Percentiles rank a stretch among this genome's conserved stretches.
Evolutionary conservation across 2,329 filamentous ascomycete species (phyloP).

Genomic region (Colletotrichum sp.): DNA sequence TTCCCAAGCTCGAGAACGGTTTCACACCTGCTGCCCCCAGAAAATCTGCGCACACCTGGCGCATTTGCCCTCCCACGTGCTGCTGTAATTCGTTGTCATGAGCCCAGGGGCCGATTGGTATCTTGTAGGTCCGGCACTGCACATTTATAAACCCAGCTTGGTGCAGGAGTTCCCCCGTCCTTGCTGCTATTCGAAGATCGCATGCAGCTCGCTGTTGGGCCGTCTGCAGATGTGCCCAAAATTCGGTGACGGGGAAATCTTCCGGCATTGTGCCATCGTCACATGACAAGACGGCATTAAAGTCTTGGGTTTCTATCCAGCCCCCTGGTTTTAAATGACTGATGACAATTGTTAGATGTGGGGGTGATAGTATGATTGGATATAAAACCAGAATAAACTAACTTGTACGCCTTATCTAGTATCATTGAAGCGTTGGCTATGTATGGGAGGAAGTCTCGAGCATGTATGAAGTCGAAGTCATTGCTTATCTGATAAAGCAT

Average conservation of each 20-base stretch:
- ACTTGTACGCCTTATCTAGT: neutral
- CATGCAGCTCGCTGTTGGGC: neutral
- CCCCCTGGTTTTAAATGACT: constrained; percentile 42
- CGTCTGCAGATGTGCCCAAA: neutral
- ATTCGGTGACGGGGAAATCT: neutral
- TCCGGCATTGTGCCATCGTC: constrained; percentile 33
- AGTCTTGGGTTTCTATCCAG: constrained; percentile 52
- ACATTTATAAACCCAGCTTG: neutral
- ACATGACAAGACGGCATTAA: constrained; percentile 40
- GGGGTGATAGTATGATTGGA: neutral
- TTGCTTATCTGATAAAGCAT: neutral
- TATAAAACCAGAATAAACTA: neutral
- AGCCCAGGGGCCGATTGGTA: neutral
- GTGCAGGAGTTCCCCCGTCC: neutral
- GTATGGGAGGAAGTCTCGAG: neutral
- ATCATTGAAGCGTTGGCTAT: neutral
- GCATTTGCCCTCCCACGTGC: neutral
- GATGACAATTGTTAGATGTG: constrained; percentile 14
- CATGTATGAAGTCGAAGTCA: neutral
- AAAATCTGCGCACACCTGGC: neutral
- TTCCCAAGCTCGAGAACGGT: neutral
- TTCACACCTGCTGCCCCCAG: neutral
- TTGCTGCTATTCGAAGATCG: neutral
- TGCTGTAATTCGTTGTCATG: neutral
- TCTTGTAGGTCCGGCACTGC: neutral